Base-by-base conservation (phyloP, 306 rosid species). In the Comarum palustre region DNA sequence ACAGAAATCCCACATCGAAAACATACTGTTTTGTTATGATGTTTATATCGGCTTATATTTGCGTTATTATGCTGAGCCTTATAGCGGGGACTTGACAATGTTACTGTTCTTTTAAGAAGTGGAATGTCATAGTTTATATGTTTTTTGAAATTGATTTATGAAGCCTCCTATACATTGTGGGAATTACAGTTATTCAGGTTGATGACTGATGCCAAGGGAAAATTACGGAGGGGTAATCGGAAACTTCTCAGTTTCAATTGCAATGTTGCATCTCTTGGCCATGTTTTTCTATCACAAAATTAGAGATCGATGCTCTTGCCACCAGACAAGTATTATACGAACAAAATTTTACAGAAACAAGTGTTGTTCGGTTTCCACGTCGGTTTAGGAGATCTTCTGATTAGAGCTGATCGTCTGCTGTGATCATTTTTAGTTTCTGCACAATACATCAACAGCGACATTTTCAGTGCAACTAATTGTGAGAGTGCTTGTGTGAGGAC, bases 351-450 rank as follows among this genome's bases (percentile, higher is more conserved):
- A 51, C 58, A 51, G 58, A 0, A n/a, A 19, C 25, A 51, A 17
- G 24, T 39, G 11, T 36, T 36, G 39, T 39, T 39, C 6, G 3
- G 58, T n/a, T n/a, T 20, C 58, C 58, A 5, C 1, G 58, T 88
- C 84, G 89, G 75, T 89, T 89, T 80, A 87, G 87, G 67, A 94
- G 83, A 84, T 89, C 96, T 70, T 94, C 98, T 73, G 86, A 69
- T 15, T 94, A 82, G 45, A 88, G 86, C 72, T 91, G 95, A 1
- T 54, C 14, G 60, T 85, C 61, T 9, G 81, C 79, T 2, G 86
- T 82, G 71, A 88, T 73, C 98, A 83, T 70, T 86, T 89, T 89
- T 76, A 91, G 75, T 85, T 88, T 94, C 98, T 94, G 92, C 82
- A 86, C 31, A 42, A 71, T 16, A 77, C 71, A 9, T 62, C 5